These are phyloP conservation scores for Bryoerythrophyllum caledonicum DNA, from an alignment of 225 moss, liverwort and hornwort genomes.

Conservation along the genomic window DNA sequence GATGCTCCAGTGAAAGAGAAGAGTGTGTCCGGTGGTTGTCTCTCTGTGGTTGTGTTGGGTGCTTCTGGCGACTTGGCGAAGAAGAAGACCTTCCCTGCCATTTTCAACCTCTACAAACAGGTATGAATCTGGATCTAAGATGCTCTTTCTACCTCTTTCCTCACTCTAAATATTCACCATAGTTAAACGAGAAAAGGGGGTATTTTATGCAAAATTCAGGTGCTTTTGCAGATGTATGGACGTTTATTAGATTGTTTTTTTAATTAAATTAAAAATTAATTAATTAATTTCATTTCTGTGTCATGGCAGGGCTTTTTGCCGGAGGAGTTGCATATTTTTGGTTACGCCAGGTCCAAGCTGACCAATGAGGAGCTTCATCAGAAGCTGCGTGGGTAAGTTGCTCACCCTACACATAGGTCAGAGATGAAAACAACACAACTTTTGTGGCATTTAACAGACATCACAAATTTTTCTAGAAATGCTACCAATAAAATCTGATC, in stretches of 20 bases:
- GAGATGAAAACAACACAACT: not conserved
- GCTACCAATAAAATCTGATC: too few relatives aligned
- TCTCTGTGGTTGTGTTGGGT: conserved; percentile 76
- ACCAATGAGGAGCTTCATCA: conserved; percentile 62
- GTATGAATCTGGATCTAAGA: conserved; percentile 1
- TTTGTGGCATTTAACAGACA: too few relatives aligned
- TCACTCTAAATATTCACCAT: too few relatives aligned
- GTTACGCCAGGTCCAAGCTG: conserved; percentile 79
- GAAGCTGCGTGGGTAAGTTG: conserved; percentile 56
- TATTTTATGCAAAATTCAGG: not conserved
- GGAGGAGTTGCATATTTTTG: conserved; percentile 63
- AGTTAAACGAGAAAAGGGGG: too few relatives aligned
- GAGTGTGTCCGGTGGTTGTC: conserved; percentile 51
- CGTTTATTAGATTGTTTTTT: too few relatives aligned
- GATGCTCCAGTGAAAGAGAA: conserved; percentile 35
- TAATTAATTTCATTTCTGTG: too few relatives aligned
- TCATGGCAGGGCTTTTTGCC: conserved; percentile 76
- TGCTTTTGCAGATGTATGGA: not conserved
- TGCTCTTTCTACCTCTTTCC: too few relatives aligned
- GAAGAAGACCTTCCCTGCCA: conserved; percentile 93
- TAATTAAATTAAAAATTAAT: too few relatives aligned
- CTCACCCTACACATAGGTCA: not conserved
- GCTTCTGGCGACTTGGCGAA: conserved; percentile 95
- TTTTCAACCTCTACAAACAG: conserved; percentile 90
- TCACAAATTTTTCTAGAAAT: too few relatives aligned